phyloP scores from a whole-genome alignment of 306 rosid species.

The Quercus robur region DNA sequence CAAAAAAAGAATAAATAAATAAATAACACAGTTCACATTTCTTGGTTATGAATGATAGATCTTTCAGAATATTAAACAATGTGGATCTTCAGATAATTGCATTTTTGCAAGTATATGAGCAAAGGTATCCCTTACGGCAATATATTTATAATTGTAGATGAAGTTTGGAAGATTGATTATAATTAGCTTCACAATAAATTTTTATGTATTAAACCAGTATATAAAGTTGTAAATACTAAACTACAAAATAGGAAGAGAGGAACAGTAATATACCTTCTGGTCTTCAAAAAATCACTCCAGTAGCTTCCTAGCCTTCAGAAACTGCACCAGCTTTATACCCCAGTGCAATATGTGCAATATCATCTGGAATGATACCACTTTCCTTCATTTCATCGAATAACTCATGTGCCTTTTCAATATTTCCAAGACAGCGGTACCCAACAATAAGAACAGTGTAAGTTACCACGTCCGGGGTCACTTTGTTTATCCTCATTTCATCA shows the following conservation, averaged over 20 bases:
- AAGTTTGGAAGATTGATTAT: neutral
- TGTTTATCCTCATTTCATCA: constrained; percentile 39
- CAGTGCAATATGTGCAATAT: constrained; percentile 11
- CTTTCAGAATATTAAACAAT: neutral
- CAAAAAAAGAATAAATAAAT: neutral
- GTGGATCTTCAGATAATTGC: neutral
- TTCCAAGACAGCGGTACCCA: constrained; percentile 35
- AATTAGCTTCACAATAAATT: neutral
- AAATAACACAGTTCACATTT: neutral
- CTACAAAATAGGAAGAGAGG: neutral
- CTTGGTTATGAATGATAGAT: constrained; percentile 5
- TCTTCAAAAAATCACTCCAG: constrained; percentile 23
- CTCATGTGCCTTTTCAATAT: constrained; percentile 28
- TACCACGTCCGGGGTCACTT: constrained; percentile 42
- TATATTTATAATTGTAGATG: neutral
- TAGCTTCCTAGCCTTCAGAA: constrained; percentile 22
- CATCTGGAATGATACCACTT: constrained; percentile 45
- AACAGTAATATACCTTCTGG: constrained; percentile 28
- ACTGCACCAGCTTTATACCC: constrained; percentile 18
- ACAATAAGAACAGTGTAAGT: constrained; percentile 51
- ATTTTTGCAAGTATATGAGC: neutral
- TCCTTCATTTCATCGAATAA: constrained; percentile 38
- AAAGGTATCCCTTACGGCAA: neutral
- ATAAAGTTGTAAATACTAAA: constrained; percentile 4
- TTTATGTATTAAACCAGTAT: constrained; percentile 4